phyloP scores from a whole-genome alignment of 345 rosid genomes.

The Linum trigynum region DNA sequence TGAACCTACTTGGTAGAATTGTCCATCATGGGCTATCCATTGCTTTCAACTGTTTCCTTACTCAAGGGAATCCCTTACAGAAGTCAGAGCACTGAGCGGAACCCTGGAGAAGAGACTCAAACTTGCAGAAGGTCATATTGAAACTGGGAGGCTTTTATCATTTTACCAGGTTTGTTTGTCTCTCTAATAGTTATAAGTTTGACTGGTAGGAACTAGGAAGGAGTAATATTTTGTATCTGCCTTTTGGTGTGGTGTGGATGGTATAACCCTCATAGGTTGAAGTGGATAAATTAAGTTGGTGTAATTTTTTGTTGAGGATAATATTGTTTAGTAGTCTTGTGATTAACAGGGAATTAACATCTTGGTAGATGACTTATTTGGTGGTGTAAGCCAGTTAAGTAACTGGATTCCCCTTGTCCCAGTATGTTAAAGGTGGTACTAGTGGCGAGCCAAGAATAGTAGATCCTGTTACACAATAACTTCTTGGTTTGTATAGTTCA shows the following conservation, averaged over 20 bases:
- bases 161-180: conserved; percentile 62
- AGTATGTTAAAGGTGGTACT: neutral
- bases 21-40: neutral
- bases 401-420: neutral
- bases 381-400: neutral
- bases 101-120: conserved; percentile 54
- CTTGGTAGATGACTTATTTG: neutral
- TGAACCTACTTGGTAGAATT: neutral
- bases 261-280: neutral
- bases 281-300: neutral
- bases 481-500: neutral
- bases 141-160: conserved; percentile 83
- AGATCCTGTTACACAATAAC: neutral
- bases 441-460: neutral
- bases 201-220: neutral
- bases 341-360: neutral
- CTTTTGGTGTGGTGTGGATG: neutral
- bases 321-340: neutral
- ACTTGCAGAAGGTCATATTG: conserved; percentile 76
- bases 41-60: neutral
- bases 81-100: conserved; percentile 29
- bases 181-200: neutral
- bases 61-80: conserved; percentile 20
- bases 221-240: neutral
- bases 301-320: neutral